A percentile compares a stretch with the other conserved stretches of the same genome.
Conservation (phyloP, 2,329 filamentous ascomycete genomes). For the Endocalyx cinctus region DNA sequence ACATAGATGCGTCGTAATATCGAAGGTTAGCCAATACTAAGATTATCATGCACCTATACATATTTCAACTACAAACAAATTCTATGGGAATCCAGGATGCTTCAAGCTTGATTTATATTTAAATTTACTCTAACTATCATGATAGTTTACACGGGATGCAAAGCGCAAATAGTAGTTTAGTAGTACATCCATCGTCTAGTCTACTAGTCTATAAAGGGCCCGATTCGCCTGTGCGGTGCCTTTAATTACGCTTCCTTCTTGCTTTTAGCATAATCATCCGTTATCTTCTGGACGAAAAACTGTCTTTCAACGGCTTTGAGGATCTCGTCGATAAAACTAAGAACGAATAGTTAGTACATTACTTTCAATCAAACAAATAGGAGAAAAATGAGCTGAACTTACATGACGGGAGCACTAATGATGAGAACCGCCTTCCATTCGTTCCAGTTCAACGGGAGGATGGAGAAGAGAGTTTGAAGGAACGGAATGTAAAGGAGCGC, state of each 20-base stretch:
- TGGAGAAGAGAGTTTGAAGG: slow-evolving; percentile 83
- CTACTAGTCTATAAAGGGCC: slow-evolving; percentile 7
- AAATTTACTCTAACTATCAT: too few species aligned
- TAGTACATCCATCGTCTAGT: too few species aligned
- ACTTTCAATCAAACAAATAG: neutral
- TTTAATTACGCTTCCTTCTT: slow-evolving; percentile 45
- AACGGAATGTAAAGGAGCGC: slow-evolving; percentile 88
- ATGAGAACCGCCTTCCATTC: slow-evolving; percentile 91
- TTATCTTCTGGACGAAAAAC: slow-evolving; percentile 54
- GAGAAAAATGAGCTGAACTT: slow-evolving; percentile 43
- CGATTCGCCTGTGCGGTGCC: slow-evolving; percentile 13
- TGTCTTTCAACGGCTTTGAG: slow-evolving; percentile 74
- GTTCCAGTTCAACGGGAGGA: slow-evolving; percentile 74
- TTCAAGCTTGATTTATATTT: too few species aligned
- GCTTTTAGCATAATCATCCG: slow-evolving; percentile 31
- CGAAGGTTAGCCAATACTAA: too few species aligned
- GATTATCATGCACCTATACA: too few species aligned
- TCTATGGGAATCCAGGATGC: too few species aligned
- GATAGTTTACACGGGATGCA: too few species aligned
- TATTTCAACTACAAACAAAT: too few species aligned
- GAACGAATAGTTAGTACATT: slow-evolving; percentile 13
- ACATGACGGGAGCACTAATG: slow-evolving; percentile 91
- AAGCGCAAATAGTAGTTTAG: too few species aligned
- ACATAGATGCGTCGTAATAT: too few species aligned
- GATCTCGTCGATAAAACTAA: slow-evolving; percentile 73